phyloP scores from a whole-genome alignment of 441 rosid species.

The Gossypium lobatum region DNA sequence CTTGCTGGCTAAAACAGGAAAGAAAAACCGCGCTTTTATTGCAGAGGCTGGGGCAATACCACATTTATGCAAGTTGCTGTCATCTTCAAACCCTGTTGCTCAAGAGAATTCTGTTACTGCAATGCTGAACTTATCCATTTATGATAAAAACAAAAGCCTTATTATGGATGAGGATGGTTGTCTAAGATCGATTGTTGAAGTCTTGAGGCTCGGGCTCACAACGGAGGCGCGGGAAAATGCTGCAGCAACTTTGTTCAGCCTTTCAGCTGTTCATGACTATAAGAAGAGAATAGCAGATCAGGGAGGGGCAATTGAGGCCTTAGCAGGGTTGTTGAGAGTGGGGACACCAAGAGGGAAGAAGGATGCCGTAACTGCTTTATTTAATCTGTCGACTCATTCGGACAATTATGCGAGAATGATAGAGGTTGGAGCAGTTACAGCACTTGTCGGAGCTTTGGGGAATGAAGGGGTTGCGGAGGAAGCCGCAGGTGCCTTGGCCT shows the following conservation, averaged over 20 bases:
- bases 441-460: conserved; percentile 63
- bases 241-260: conserved; percentile 85
- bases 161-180: conserved; percentile 81
- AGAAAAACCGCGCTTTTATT: conserved; percentile 78
- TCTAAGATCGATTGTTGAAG: conserved; percentile 61
- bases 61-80: conserved; percentile 49
- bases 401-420: conserved; percentile 78
- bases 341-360: conserved; percentile 87
- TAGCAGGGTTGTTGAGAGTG: conserved; percentile 50
- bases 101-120: conserved; percentile 93
- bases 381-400: conserved; percentile 73
- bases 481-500: conserved; percentile 80
- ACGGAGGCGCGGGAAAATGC: conserved; percentile 90
- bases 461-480: conserved; percentile 84
- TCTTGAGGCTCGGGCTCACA: conserved; percentile 64
- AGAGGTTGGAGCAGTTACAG: conserved; percentile 69
- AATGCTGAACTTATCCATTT: conserved; percentile 79
- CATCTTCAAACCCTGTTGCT: conserved; percentile 51
- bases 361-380: conserved; percentile 88
- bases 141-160: conserved; percentile 71
- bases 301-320: conserved; percentile 64
- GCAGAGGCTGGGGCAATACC: conserved; percentile 93
- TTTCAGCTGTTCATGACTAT: conserved; percentile 83
- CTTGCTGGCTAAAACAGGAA: conserved; percentile 76
- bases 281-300: conserved; percentile 79